Percentiles rank a stretch among this genome's conserved stretches.
Conservation (phyloP, 169 alveolate species). For the Cystoisospora suis region DNA sequence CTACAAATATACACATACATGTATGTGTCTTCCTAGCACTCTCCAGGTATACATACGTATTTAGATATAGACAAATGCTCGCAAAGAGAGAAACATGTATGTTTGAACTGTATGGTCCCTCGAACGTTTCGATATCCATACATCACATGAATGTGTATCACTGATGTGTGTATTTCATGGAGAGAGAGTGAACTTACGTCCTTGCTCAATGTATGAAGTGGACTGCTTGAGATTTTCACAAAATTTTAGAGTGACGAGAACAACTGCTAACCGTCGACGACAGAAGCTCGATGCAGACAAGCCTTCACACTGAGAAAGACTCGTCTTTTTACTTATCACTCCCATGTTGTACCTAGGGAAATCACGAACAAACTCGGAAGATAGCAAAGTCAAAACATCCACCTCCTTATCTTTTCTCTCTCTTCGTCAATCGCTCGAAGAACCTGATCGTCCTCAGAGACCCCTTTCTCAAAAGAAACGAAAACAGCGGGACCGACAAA, state of each 20-base stretch:
- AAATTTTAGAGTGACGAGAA: constrained; percentile 91
- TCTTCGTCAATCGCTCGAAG: not conserved
- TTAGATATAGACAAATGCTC: not conserved
- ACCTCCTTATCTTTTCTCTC: not conserved
- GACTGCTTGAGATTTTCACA: constrained; percentile 94
- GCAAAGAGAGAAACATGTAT: not conserved
- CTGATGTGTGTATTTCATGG: no score
- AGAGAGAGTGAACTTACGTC: constrained; percentile 78
- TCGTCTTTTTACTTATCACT: constrained; percentile 86
- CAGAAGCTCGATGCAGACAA: constrained; percentile 95
- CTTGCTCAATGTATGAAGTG: constrained; percentile 94
- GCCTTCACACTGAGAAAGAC: constrained; percentile 90
- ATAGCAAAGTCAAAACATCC: not conserved
- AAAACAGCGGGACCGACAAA: no score
- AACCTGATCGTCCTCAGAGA: no score
- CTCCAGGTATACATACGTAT: not conserved
- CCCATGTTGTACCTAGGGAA: constrained; percentile 90
- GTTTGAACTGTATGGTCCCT: not conserved
- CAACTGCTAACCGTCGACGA: constrained; percentile 96
- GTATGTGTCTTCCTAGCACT: no score
- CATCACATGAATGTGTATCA: no score
- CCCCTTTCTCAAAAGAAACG: no score
- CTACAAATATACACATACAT: not conserved
- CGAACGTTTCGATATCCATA: no score
- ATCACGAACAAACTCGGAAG: not conserved